Conservation (phyloP, 768 basidiomycete species). For the Chalciporus chontae region DNA sequence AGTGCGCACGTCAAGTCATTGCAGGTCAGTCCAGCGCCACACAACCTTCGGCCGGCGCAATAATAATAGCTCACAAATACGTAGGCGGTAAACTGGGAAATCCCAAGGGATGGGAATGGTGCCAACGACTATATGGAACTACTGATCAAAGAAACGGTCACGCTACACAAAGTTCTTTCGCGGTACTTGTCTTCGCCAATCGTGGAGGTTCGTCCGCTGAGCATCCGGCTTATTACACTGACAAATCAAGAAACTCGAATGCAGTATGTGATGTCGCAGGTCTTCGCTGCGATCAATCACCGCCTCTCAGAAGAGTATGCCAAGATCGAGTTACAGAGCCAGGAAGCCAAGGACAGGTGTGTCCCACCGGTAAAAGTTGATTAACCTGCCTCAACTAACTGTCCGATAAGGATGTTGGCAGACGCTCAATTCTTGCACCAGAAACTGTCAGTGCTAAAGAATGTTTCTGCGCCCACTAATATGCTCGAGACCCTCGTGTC, state of each 20-base stretch:
- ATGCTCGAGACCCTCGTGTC: constrained; percentile 85
- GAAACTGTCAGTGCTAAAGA: constrained; percentile 71
- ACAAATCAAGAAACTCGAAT: neutral
- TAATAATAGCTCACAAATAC: constrained; percentile 4
- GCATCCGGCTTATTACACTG: constrained; percentile 4
- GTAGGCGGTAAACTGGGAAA: constrained; percentile 78
- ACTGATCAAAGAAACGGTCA: constrained; percentile 91
- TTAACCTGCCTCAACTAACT: constrained; percentile 13
- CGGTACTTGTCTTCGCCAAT: constrained; percentile 77
- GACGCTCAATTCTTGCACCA: constrained; percentile 77
- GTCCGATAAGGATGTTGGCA: constrained; percentile 59
- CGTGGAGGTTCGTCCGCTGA: constrained; percentile 62
- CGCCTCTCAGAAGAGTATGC: constrained; percentile 84
- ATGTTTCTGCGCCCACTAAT: constrained; percentile 63
- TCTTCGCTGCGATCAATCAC: constrained; percentile 90
- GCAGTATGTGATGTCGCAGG: constrained; percentile 92
- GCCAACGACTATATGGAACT: constrained; percentile 90
- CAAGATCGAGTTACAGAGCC: constrained; percentile 75
- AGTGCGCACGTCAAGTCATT: constrained; percentile 80
- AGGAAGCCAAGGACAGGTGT: constrained; percentile 83
- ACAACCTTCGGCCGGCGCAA: neutral
- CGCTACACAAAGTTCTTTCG: constrained; percentile 91
- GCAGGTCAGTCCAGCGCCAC: constrained; percentile 47
- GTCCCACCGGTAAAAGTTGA: constrained; percentile 8
- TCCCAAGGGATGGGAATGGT: constrained; percentile 54